Evolutionary conservation across 2,329 filamentous ascomycete species (phyloP), one percentile per base, ranked within the genome.

Genomic region (Phialocephala subalpina): DNA sequence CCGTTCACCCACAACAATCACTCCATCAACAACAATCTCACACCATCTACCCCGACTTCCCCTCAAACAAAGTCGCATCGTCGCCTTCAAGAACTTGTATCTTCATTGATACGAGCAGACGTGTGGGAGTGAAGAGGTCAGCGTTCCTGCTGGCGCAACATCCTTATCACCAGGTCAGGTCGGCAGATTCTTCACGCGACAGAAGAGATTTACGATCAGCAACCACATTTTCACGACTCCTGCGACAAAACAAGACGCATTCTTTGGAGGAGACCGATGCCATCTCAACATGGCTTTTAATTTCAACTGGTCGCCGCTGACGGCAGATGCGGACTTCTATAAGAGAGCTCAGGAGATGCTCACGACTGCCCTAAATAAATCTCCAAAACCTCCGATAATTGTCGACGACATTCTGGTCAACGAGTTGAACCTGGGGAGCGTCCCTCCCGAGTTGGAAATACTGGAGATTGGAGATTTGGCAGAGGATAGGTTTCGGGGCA

Each of bases 281-380:
- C 55, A 70, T 67, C 63, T 70, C 71, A 72, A 69, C 57, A 99
- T 99, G 96, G 96, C 96, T 74, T 99, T 99, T 92, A 98, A 98
- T 86, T 99, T 99, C 92, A 98, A 98, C 93, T 99, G 96, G 96
- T 97, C 94, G 87, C 96, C 96, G 77, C 87, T 99, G 72, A 96
- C 97, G 82, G 95, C 95, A 77, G 96, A 98, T 83, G 95, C 93
- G 76, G 88, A 90, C 74, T 96, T 96, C 80, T 95, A 95, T 81
- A 88, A 92, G 78, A 91, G 94, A 74, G 95, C 96, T 60, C 92
- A 94, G 79, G 94, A 98, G 78, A 92, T 98, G 79, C 87, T 99
- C 74, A 99, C 96, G 29, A 91, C 92, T 65, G 96, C 96, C 40
- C 86, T 99, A 76, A 99, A 99, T 86, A 98, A 98, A 82, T 96